These are phyloP conservation scores for Cystobasidiopsis lactophilus DNA, from an alignment of 768 basidiomycete species.

Conservation along the genomic window DNA sequence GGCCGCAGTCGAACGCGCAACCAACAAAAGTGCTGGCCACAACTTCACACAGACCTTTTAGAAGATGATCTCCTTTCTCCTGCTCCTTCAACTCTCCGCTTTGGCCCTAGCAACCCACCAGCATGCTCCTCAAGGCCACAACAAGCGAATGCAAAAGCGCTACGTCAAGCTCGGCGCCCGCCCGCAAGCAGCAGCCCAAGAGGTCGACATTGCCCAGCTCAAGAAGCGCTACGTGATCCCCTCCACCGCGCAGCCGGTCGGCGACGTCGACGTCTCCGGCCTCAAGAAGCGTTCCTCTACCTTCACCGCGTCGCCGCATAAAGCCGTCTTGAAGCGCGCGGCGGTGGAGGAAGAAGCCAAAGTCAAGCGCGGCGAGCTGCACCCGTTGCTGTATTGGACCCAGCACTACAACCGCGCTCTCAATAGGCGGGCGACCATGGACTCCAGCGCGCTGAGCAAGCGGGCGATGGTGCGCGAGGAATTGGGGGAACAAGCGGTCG, in stretches of 20 bases:
- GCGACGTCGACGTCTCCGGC: background rate
- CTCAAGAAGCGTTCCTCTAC: background rate
- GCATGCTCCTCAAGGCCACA: no score
- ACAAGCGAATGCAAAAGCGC: no score
- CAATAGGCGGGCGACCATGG: background rate
- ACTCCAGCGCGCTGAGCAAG: background rate
- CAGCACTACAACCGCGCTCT: constrained; percentile 2
- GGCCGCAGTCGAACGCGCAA: no score
- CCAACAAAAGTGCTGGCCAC: no score
- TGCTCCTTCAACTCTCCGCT: no score
- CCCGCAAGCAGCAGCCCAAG: no score
- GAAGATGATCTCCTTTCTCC: no score
- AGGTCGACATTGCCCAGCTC: no score
- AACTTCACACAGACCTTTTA: no score
- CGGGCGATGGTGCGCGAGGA: background rate
- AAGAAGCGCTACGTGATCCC: background rate
- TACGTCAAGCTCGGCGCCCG: no score
- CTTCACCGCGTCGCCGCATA: background rate
- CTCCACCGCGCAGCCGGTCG: background rate
- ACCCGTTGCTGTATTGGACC: background rate
- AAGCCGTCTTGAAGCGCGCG: background rate
- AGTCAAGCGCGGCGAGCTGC: background rate
- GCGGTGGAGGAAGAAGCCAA: background rate
- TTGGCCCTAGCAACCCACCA: no score
- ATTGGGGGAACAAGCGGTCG: background rate